Percentiles rank a stretch among this genome's conserved stretches.
These are phyloP conservation scores for Penicillium glabrum DNA, from an alignment of 2,329 filamentous ascomycete species.

Conservation along the genomic window DNA sequence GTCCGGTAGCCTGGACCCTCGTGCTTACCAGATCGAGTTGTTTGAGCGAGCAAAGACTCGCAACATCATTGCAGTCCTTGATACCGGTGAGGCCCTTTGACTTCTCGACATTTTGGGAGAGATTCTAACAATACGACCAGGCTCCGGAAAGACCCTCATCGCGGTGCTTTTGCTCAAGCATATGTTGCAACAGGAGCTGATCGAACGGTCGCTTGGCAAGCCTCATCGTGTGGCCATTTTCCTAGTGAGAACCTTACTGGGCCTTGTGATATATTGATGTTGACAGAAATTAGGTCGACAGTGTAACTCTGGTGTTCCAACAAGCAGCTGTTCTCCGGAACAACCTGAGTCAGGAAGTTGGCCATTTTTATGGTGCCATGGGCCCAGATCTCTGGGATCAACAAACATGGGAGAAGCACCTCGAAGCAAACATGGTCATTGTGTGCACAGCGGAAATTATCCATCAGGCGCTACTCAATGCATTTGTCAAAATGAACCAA, in stretches of 20 bases:
- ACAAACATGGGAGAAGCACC: slow-evolving; percentile 59
- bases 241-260: slow-evolving; percentile 53
- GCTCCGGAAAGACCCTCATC: slow-evolving; percentile 95
- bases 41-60: slow-evolving; percentile 81
- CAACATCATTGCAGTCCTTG: slow-evolving; percentile 90
- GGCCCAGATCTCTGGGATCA: slow-evolving; percentile 61
- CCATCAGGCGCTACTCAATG: slow-evolving; percentile 72
- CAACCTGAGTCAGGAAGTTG: slow-evolving; percentile 76
- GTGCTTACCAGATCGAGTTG: slow-evolving; percentile 89
- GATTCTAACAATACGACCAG: slow-evolving; percentile 39
- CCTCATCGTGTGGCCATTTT: slow-evolving; percentile 75
- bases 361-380: slow-evolving; percentile 72
- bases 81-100: slow-evolving; percentile 64
- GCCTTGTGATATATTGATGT: too few relatives aligned
- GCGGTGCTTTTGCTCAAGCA: slow-evolving; percentile 80
- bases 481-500: slow-evolving; percentile 75
- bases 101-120: too few relatives aligned
- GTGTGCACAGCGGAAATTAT: slow-evolving; percentile 92
- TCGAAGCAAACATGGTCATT: slow-evolving; percentile 72
- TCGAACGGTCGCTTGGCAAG: slow-evolving; percentile 62
- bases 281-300: slow-evolving; percentile 63
- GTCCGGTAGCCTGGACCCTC: slow-evolving; percentile 70
- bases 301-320: slow-evolving; percentile 85
- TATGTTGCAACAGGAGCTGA: slow-evolving; percentile 73
- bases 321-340: slow-evolving; percentile 78